These are phyloP conservation scores for Mayamaea pseudoterrestris DNA, from an alignment of 108 stramenopile genomes.

Conservation along the genomic window DNA sequence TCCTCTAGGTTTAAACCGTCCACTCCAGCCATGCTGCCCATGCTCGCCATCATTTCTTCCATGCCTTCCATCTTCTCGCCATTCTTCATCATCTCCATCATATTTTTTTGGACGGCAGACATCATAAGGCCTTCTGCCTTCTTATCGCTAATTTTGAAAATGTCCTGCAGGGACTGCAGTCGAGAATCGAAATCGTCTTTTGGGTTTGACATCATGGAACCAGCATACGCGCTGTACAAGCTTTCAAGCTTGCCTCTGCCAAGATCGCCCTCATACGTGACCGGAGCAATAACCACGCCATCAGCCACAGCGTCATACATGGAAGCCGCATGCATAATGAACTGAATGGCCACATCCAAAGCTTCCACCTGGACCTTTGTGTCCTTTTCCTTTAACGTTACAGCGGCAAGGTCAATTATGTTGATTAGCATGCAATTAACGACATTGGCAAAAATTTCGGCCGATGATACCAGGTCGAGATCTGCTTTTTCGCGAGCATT, in stretches of 20 bases:
- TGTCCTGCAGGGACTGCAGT: slow-evolving; percentile 55
- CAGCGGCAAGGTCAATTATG: slow-evolving; percentile 74
- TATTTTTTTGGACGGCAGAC: slow-evolving; percentile 75
- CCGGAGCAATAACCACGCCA: slow-evolving; percentile 63
- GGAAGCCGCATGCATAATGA: slow-evolving; percentile 75
- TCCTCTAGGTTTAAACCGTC: slow-evolving; percentile 27
- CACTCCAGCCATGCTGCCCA: slow-evolving; percentile 47
- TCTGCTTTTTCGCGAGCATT: slow-evolving; percentile 27
- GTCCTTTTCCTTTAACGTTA: slow-evolving; percentile 64
- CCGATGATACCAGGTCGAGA: slow-evolving; percentile 50
- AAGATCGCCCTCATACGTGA: slow-evolving; percentile 71
- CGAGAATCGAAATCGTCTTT: slow-evolving; percentile 42
- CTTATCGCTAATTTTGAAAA: slow-evolving; percentile 65
- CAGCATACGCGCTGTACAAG: slow-evolving; percentile 67
- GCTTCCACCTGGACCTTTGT: slow-evolving; percentile 54
- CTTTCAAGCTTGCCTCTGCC: slow-evolving; percentile 65
- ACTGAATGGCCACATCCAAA: slow-evolving; percentile 71
- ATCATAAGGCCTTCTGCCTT: slow-evolving; percentile 78
- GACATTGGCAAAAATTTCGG: slow-evolving; percentile 76
- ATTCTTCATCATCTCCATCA: slow-evolving; percentile 78
- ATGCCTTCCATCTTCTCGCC: slow-evolving; percentile 63
- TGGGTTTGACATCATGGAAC: slow-evolving; percentile 34
- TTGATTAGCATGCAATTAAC: slow-evolving; percentile 86
- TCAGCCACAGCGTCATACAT: slow-evolving; percentile 70
- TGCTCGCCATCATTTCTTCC: slow-evolving; percentile 71